Evolutionary conservation across 768 basidiomycete species (phyloP).

Genomic region (Leucocoprinus birnbaumii): DNA sequence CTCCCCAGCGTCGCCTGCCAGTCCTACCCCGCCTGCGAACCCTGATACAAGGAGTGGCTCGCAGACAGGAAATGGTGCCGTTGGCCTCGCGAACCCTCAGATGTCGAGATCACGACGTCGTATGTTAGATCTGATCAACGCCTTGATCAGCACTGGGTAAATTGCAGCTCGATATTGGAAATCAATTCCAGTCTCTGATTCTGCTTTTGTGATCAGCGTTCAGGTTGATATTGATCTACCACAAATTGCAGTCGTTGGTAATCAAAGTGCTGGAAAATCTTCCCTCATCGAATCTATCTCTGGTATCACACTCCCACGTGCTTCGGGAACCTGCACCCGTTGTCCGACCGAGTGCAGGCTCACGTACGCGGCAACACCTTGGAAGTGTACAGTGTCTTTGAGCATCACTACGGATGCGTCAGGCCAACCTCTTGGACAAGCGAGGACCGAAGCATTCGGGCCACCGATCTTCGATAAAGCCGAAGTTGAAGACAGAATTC

Average conservation of each 20-base stretch:
- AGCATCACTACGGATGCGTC: constrained; percentile 38
- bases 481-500: constrained; percentile 63
- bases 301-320: constrained; percentile 66
- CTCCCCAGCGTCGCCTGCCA: neutral
- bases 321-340: constrained; percentile 78
- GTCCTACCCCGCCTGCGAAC: no score
- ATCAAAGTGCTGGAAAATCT: constrained; percentile 74
- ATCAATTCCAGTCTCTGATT: no score
- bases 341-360: constrained; percentile 60
- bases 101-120: constrained; percentile 39
- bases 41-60: no score
- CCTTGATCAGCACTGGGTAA: constrained; percentile 61
- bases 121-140: constrained; percentile 60
- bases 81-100: constrained; percentile 51
- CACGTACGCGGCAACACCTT: constrained; percentile 32
- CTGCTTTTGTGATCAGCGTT: constrained; percentile 37
- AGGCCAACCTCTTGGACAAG: constrained; percentile 36
- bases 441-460: constrained; percentile 42
- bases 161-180: constrained; percentile 11
- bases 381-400: constrained; percentile 52
- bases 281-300: constrained; percentile 78
- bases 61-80: constrained; percentile 11
- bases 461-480: constrained; percentile 43
- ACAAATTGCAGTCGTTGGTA: constrained; percentile 70
- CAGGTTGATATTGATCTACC: constrained; percentile 72